A percentile compares a stretch with the other conserved stretches of the same genome.
Evolutionary conservation across 345 rosid species (phyloP).

Genomic region (Hirschfeldia incana): DNA sequence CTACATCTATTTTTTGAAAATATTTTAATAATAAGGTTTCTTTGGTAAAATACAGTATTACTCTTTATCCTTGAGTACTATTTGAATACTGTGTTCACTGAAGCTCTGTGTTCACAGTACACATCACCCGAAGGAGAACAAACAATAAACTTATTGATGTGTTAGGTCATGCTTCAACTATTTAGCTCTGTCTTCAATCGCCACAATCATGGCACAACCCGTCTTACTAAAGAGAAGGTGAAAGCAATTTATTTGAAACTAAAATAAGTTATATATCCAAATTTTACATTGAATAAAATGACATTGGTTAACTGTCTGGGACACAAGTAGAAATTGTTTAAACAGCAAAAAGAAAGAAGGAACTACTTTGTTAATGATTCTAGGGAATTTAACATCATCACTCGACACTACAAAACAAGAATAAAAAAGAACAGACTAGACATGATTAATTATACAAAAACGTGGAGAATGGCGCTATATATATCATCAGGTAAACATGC

Average conservation of each 20-base stretch:
- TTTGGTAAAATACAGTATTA: no score
- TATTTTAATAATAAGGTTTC: no score
- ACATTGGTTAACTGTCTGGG: neutral
- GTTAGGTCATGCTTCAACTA: neutral
- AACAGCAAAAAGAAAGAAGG: neutral
- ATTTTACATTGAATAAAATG: neutral
- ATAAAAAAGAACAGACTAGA: neutral
- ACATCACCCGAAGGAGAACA: neutral
- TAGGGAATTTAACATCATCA: neutral
- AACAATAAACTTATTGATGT: neutral
- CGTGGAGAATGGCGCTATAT: neutral
- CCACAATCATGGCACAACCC: neutral
- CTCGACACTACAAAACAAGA: neutral
- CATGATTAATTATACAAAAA: constrained; percentile 15
- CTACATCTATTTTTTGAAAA: no score
- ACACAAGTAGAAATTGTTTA: neutral
- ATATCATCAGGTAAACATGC: constrained; percentile 23
- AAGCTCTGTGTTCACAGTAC: no score
- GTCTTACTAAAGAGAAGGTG: neutral
- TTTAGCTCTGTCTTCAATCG: neutral
- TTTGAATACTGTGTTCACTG: no score
- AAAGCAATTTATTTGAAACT: neutral
- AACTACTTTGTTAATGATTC: constrained; percentile 19
- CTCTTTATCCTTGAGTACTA: no score
- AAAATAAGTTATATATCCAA: neutral